Evolutionary conservation across 106 monocot genomes (phyloP).

Genomic region (Acorus calamus): DNA sequence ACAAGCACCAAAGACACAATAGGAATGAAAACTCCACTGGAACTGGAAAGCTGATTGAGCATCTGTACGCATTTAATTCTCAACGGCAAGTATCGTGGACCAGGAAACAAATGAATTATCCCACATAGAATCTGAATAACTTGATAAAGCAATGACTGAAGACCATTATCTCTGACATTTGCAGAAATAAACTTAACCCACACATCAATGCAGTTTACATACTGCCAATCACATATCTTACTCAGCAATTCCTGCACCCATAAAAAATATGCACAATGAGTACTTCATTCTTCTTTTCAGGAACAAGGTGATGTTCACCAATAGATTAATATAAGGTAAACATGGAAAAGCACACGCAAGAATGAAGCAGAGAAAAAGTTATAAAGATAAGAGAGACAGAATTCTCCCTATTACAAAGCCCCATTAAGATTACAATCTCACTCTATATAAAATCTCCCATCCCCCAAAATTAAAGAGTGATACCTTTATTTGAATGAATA

Average conservation of each 20-base stretch:
- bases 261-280: not conserved
- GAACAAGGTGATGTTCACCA: no score
- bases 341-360: no score
- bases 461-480: no score
- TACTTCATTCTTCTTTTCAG: no score
- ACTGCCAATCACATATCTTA: slow-evolving; percentile 74
- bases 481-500: no score
- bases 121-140: slow-evolving; percentile 57
- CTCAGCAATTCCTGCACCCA: slow-evolving; percentile 60
- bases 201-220: slow-evolving; percentile 45
- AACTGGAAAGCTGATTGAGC: slow-evolving; percentile 81
- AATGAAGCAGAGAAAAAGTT: no score
- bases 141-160: slow-evolving; percentile 42
- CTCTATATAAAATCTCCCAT: no score
- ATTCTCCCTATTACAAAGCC: no score
- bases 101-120: slow-evolving; percentile 57
- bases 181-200: slow-evolving; percentile 67
- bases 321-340: no score
- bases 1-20: slow-evolving; percentile 62
- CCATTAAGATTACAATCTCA: no score
- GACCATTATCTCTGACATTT: slow-evolving; percentile 54
- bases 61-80: slow-evolving; percentile 73
- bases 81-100: slow-evolving; percentile 61
- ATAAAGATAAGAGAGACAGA: no score
- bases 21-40: slow-evolving; percentile 72